Conservation (phyloP, 1,284 basidiomycete genomes). For the Ceratobasidium sp. region DNA sequence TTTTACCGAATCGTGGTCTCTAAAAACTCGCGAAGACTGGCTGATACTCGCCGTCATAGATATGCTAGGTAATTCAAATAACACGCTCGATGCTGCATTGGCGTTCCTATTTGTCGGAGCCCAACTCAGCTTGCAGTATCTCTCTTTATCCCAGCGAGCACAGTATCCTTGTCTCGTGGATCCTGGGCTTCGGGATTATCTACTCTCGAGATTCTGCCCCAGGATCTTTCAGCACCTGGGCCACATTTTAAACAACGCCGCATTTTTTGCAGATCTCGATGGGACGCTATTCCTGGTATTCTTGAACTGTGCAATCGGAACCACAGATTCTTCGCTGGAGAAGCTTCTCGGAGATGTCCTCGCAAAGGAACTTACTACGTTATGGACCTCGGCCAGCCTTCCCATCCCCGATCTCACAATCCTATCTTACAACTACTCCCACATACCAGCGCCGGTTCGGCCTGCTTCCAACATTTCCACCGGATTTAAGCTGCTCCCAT, state of each 20-base stretch:
- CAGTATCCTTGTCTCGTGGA: conserved; percentile 48
- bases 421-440: conserved; percentile 39
- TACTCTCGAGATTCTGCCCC: conserved; percentile 54
- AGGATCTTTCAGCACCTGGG: conserved; percentile 49
- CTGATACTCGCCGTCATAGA: background rate
- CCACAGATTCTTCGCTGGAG: conserved; percentile 10
- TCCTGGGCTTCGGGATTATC: conserved; percentile 45
- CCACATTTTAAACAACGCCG: conserved; percentile 46
- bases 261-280: conserved; percentile 53
- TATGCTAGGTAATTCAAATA: conserved; percentile 28
- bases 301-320: conserved; percentile 48
- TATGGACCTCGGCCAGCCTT: conserved; percentile 46
- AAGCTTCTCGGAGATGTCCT: conserved; percentile 49
- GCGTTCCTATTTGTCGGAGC: conserved; percentile 55
- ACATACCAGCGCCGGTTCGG: background rate
- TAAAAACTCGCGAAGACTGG: background rate
- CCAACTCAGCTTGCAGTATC: conserved; percentile 51
- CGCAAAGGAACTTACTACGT: conserved; percentile 42
- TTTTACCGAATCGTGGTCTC: background rate
- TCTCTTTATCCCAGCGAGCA: conserved; percentile 57
- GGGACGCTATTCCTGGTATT: conserved; percentile 58
- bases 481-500: conserved; percentile 54
- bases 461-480: conserved; percentile 38
- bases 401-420: conserved; percentile 45
- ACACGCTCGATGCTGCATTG: conserved; percentile 39